A percentile compares a stretch with the other conserved stretches of the same genome.
These are phyloP conservation scores for Trapa incisa DNA, from an alignment of 345 rosid species.

Conservation along the genomic window DNA sequence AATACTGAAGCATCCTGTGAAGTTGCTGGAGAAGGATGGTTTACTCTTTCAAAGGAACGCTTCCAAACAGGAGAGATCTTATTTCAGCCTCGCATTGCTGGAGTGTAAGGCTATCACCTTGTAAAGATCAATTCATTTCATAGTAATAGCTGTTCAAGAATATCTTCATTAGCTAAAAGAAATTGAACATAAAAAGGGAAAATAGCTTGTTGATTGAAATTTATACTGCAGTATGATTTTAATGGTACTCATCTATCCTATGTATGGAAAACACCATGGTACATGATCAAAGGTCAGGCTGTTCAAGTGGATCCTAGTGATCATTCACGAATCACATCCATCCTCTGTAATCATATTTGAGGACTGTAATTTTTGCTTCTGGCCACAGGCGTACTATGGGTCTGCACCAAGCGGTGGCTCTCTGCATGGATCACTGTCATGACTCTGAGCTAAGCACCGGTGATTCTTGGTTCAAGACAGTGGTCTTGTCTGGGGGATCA, in stretches of 20 bases:
- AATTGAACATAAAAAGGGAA: too few relatives aligned
- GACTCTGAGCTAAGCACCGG: constrained; percentile 49
- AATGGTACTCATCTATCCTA: too few relatives aligned
- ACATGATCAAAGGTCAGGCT: too few relatives aligned
- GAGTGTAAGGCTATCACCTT: constrained; percentile 49
- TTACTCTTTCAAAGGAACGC: constrained; percentile 73
- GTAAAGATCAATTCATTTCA: background rate
- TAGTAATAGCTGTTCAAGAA: background rate
- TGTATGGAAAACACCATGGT: too few relatives aligned
- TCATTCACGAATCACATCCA: too few relatives aligned
- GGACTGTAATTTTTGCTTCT: background rate
- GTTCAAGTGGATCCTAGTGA: too few relatives aligned
- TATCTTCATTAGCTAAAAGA: too few relatives aligned
- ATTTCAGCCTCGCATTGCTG: constrained; percentile 75
- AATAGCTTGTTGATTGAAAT: too few relatives aligned
- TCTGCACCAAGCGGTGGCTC: constrained; percentile 78
- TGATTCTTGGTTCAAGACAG: constrained; percentile 81
- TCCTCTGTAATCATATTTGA: too few relatives aligned
- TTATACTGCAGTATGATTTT: too few relatives aligned
- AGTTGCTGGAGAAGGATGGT: constrained; percentile 58
- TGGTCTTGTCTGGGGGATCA: constrained; percentile 69
- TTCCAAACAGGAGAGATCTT: constrained; percentile 87
- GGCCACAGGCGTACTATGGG: constrained; percentile 62
- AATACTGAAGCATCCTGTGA: constrained; percentile 55
- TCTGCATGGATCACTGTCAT: constrained; percentile 89